Percentiles rank a stretch among this genome's conserved stretches.
Conservation (phyloP, 2,329 filamentous ascomycete species). For the Magnaporthiopsis incrustans region DNA sequence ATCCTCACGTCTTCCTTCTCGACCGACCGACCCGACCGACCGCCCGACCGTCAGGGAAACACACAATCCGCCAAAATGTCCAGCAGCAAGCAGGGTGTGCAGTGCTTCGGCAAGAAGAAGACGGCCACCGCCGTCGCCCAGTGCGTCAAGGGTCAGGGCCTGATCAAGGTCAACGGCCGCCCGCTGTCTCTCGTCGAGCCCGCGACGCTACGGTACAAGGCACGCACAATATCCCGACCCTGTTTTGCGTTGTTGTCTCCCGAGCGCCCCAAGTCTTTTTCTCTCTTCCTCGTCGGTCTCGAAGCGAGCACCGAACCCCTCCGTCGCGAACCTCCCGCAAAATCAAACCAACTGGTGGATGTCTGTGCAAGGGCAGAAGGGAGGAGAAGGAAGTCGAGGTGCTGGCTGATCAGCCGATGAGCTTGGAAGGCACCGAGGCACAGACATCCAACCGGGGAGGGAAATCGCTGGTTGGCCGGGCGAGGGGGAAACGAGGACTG, state of each 20-base stretch:
- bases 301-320: constrained; percentile 5
- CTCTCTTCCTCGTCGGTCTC: constrained; percentile 10
- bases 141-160: constrained; percentile 65
- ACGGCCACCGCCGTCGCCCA: constrained; percentile 84
- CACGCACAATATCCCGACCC: constrained; percentile 30
- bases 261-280: background rate
- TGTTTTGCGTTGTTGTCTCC: background rate
- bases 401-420: too few relatives aligned
- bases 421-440: background rate
- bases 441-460: background rate
- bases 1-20: background rate
- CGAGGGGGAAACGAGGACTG: background rate
- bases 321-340: background rate
- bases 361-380: background rate
- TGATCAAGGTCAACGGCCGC: constrained; percentile 98
- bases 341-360: background rate
- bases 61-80: constrained; percentile 53
- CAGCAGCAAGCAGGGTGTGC: constrained; percentile 65
- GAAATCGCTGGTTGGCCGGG: background rate
- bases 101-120: constrained; percentile 99
- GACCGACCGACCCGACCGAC: constrained; percentile 3
- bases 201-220: constrained; percentile 96
- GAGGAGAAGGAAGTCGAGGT: background rate
- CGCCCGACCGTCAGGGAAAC: background rate
- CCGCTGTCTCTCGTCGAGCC: constrained; percentile 91